A percentile compares a stretch with the other conserved stretches of the same genome.
Conservation (phyloP, 306 rosid genomes). For the Abrus precatorius region DNA sequence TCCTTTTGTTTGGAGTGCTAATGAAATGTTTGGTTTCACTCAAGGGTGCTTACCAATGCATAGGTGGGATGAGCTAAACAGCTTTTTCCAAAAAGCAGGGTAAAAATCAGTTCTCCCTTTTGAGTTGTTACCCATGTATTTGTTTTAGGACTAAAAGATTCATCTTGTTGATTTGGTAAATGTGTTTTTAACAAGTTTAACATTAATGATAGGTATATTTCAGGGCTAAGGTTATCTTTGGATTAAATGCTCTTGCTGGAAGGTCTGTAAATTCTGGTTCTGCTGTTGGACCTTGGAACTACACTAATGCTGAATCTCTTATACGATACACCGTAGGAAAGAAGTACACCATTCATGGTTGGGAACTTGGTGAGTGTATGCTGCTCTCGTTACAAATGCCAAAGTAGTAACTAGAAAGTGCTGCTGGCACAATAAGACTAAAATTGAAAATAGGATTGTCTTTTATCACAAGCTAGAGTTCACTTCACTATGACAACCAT, state of each 20-base stretch:
- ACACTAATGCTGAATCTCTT: conserved; percentile 75
- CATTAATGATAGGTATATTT: conserved; percentile 48
- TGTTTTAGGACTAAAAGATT: conserved; percentile 18
- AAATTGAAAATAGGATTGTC: conserved; percentile 24
- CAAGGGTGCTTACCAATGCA: conserved; percentile 80
- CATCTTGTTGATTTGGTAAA: conserved; percentile 34
- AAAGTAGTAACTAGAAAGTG: conserved; percentile 12
- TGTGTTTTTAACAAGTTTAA: conserved; percentile 32
- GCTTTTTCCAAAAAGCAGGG: conserved; percentile 85
- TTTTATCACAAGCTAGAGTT: not conserved
- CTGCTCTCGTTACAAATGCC: conserved; percentile 26
- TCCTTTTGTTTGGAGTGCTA: conserved; percentile 60
- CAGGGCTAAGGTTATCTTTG: conserved; percentile 89
- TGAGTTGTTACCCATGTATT: not conserved
- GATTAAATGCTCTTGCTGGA: conserved; percentile 89
- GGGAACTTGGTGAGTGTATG: conserved; percentile 89
- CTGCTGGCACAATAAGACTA: conserved; percentile 11
- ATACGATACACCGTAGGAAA: conserved; percentile 77
- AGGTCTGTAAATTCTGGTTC: conserved; percentile 42
- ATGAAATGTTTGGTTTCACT: conserved; percentile 73
- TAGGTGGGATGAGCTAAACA: conserved; percentile 94
- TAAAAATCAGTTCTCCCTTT: conserved; percentile 48
- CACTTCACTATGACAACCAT: conserved; percentile 16
- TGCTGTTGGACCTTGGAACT: conserved; percentile 82
- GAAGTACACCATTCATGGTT: conserved; percentile 78